These are phyloP conservation scores for Saturnispora halmiae DNA, from an alignment of 805 yeast species.

Conservation along the genomic window DNA sequence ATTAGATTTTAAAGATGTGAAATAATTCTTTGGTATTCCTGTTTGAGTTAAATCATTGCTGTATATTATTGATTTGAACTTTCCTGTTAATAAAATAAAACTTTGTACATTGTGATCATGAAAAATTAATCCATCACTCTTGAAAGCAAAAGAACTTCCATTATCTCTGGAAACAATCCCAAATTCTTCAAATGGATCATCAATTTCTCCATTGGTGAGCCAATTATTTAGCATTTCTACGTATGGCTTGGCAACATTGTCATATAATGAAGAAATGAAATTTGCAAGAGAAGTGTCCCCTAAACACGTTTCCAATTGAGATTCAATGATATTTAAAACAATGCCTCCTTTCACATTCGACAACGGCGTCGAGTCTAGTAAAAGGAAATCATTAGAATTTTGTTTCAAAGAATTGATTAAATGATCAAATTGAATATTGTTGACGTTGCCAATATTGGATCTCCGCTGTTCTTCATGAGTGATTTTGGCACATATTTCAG, in stretches of 20 bases:
- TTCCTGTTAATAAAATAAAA: constrained; percentile 75
- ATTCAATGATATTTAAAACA: constrained; percentile 53
- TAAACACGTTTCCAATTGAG: constrained; percentile 42
- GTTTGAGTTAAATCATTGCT: too few species aligned
- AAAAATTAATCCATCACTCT: constrained; percentile 61
- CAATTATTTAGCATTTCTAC: constrained; percentile 65
- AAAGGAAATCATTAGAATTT: constrained; percentile 31
- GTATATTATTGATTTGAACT: constrained; percentile 55
- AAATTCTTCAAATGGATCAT: constrained; percentile 79
- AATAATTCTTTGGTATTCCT: too few species aligned
- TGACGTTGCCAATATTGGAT: constrained; percentile 24
- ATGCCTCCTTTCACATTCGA: constrained; percentile 71
- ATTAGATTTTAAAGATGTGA: constrained; percentile 7
- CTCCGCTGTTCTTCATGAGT: constrained; percentile 37
- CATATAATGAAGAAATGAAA: constrained; percentile 46
- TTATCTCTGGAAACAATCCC: constrained; percentile 63
- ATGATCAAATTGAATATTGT: constrained; percentile 24
- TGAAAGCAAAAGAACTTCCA: constrained; percentile 61
- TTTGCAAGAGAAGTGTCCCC: constrained; percentile 56
- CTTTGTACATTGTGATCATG: constrained; percentile 42
- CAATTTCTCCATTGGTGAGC: constrained; percentile 64
- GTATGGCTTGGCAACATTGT: constrained; percentile 53
- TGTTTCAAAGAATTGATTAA: constrained; percentile 31
- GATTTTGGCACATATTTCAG: constrained; percentile 16
- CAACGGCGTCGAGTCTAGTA: constrained; percentile 44